Conservation (phyloP, 2,329 filamentous ascomycete genomes). For the Phaeophleospora eucalypticola region DNA sequence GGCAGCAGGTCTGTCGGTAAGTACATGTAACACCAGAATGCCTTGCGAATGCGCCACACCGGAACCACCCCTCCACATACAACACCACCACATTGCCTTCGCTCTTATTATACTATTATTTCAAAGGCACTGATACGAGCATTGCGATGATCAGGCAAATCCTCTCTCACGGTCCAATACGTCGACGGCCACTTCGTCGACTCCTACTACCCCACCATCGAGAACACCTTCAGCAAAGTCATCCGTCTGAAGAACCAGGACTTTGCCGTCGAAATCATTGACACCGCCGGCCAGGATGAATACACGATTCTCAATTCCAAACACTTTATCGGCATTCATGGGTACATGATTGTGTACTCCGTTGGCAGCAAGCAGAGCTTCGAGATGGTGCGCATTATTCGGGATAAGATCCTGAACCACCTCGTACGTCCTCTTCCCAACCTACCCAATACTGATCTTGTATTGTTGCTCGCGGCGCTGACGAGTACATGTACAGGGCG, state of each 20-base stretch:
- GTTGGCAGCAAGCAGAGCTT: slow-evolving; percentile 90
- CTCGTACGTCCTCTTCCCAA: slow-evolving; percentile 56
- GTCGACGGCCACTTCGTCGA: slow-evolving; percentile 98
- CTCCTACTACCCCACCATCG: slow-evolving; percentile 97
- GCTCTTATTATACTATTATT: not conserved
- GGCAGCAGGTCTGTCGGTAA: slow-evolving; percentile 87
- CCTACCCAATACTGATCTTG: not conserved
- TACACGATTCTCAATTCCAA: slow-evolving; percentile 98
- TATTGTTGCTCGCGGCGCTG: not conserved
- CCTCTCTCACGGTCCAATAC: slow-evolving; percentile 92
- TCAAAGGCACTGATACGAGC: not conserved
- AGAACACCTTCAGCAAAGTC: slow-evolving; percentile 96
- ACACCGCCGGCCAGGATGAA: slow-evolving; percentile 95
- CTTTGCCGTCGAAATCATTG: slow-evolving; percentile 93
- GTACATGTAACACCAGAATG: slow-evolving; percentile 32
- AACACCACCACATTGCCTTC: not conserved
- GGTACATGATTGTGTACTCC: slow-evolving; percentile 98
- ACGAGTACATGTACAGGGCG: slow-evolving; percentile 61
- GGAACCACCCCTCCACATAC: not conserved
- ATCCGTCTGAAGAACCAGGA: slow-evolving; percentile 92
- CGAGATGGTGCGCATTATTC: slow-evolving; percentile 93
- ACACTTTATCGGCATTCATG: slow-evolving; percentile 98
- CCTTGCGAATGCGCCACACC: too few relatives aligned
- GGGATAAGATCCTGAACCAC: slow-evolving; percentile 96
- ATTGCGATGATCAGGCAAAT: slow-evolving; percentile 71